These are phyloP conservation scores for Lichtheimia corymbifera DNA, from an alignment of 371 early-diverging fungal genomes.

Conservation along the genomic window DNA sequence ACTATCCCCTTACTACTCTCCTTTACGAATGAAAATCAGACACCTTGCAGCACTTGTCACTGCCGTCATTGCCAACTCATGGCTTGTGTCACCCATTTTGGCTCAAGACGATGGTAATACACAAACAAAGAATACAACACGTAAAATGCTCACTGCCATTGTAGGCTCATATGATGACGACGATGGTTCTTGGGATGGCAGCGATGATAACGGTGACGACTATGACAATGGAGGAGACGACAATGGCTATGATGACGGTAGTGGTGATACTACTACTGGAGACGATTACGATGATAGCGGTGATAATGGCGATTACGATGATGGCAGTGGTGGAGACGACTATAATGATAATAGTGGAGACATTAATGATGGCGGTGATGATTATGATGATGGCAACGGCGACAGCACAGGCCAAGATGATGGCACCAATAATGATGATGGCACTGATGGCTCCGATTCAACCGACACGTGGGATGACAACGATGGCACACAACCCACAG, in stretches of 20 bases:
- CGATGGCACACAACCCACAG: constrained; percentile 3
- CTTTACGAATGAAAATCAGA: neutral
- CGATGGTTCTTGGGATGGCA: neutral
- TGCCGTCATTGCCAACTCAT: neutral
- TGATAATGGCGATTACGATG: neutral
- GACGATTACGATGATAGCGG: neutral
- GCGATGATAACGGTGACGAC: neutral
- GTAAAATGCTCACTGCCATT: neutral
- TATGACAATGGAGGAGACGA: neutral
- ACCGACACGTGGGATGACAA: neutral
- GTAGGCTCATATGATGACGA: neutral
- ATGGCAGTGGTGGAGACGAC: neutral
- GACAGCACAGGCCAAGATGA: neutral
- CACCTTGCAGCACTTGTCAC: constrained; percentile 3
- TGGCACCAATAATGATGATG: neutral
- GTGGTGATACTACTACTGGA: neutral
- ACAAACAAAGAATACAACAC: neutral
- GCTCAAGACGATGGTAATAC: constrained; percentile 2
- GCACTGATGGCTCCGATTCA: neutral
- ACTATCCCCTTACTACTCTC: neutral
- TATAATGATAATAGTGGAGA: neutral
- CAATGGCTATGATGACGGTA: constrained; percentile 6
- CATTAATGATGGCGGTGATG: neutral
- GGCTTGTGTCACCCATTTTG: constrained; percentile 1
- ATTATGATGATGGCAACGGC: neutral